Evolutionary conservation across 768 basidiomycete species (phyloP), one percentile per base, ranked within the genome.

Genomic region (Macrocybe gigantea): DNA sequence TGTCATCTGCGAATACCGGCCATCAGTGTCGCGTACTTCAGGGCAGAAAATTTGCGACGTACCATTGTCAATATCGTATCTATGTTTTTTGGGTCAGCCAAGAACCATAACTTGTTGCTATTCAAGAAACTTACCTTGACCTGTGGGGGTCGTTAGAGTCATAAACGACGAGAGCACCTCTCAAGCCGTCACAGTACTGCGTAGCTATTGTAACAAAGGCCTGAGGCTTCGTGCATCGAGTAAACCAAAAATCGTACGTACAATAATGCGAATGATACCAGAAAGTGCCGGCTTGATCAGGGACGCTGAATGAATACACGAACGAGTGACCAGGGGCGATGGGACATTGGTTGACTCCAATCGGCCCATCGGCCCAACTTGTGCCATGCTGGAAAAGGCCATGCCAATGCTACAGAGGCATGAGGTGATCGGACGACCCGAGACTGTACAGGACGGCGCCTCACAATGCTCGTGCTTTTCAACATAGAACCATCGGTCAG

Each of bases 151-250:
- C 61, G 12, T 54, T 35, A 5, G 43, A 48, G 38, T 63, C 61
- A 37, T 63, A 61, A 12, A 74, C 55, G 13, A 75, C 59, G 30
- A 74, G 11, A 7, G 66, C 61, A 1, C 74, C 75, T 38, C 74
- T 58, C 41, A 77, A 58, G 1, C 74, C 74, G 45, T 76, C 75
- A 36, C 74, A 76, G 46, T 75, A 75, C 52, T 76, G 74, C 1
- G 65, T 64, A 9, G 57, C 45, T 46, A 15, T 30, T 33, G 35
- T 36, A n/a, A 14, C 34, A 1, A 13, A 8, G 15, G 29, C 12
- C 7, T 13, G 7, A 29, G 3, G 15, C 43, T 15, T 36, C 33
- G 13, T 12, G 34, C 7, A 36, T 10, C 32, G 1, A 13, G 13
- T 33, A 5, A 4, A 5, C 10, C 10, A 33, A 44, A 33, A 2